These are phyloP conservation scores for Fonsecaea multimorphosa DNA, from an alignment of 2,329 filamentous ascomycete genomes.

Conservation along the genomic window DNA sequence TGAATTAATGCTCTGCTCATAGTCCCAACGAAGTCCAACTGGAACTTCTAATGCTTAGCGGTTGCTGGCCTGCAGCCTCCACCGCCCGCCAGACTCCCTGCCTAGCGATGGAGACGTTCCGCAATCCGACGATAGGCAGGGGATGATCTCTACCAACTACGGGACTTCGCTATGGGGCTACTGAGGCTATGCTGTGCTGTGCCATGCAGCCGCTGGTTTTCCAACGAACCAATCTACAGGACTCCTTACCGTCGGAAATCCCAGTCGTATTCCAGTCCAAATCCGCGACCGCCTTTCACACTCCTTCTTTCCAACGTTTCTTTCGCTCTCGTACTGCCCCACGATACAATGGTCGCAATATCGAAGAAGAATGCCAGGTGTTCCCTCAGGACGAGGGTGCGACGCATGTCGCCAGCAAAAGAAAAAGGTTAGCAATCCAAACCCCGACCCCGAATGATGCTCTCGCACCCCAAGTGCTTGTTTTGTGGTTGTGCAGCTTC, in stretches of 20 bases:
- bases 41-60: neutral
- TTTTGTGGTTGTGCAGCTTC: neutral
- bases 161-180: no score
- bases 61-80: no score
- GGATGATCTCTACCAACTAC: neutral
- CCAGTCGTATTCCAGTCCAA: neutral
- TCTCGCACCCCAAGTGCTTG: neutral
- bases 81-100: no score
- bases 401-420: slow-evolving; percentile 60
- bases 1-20: neutral
- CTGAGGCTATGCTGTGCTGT: no score
- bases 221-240: neutral
- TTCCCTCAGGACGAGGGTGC: slow-evolving; percentile 59
- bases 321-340: neutral
- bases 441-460: no score
- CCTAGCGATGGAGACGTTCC: neutral
- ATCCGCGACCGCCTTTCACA: neutral
- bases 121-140: neutral
- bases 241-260: slow-evolving; percentile 7
- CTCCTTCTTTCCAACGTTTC: neutral
- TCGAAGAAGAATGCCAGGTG: slow-evolving; percentile 52
- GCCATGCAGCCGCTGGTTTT: no score
- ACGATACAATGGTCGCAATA: neutral
- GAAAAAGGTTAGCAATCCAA: slow-evolving; percentile 55
- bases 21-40: neutral